These are phyloP conservation scores for Barnettozyma californica DNA, from an alignment of 805 yeast species.

Conservation along the genomic window DNA sequence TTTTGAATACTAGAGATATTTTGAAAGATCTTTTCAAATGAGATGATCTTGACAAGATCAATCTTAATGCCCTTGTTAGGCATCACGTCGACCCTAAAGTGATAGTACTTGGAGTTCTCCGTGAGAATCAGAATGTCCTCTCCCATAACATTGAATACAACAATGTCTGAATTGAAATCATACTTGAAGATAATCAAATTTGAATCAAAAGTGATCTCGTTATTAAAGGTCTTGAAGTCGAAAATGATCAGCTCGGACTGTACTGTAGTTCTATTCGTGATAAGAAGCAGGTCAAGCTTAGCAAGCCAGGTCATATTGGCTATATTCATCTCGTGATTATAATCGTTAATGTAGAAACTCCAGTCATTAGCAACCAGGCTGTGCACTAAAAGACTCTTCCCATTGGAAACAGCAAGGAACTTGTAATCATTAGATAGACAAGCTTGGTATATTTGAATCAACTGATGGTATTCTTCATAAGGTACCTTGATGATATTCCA, in stretches of 20 bases:
- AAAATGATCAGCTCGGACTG: conserved; percentile 23
- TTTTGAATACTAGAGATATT: conserved; percentile 8
- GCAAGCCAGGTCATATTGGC: conserved; percentile 19
- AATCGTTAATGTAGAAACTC: conserved; percentile 26
- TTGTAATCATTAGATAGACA: conserved; percentile 23
- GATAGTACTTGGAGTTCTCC: conserved; percentile 15
- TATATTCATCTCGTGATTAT: conserved; percentile 17
- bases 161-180: conserved; percentile 20
- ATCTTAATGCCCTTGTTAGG: conserved; percentile 15
- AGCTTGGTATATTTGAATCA: conserved; percentile 14
- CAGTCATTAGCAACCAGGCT: conserved; percentile 21
- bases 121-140: conserved; percentile 21
- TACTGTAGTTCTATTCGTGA: conserved; percentile 15
- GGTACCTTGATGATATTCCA: conserved; percentile 23
- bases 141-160: conserved; percentile 16
- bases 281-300: conserved; percentile 14
- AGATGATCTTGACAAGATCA: conserved; percentile 16
- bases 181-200: conserved; percentile 25
- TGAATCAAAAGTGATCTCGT: conserved; percentile 18
- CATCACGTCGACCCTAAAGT: conserved; percentile 19
- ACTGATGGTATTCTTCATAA: conserved; percentile 18
- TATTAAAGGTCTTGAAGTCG: conserved; percentile 18
- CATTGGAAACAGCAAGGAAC: conserved; percentile 21
- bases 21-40: conserved; percentile 16
- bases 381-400: conserved; percentile 17